A percentile compares a stretch with the other conserved stretches of the same genome.
These are phyloP conservation scores for Incumbomyces delicatus DNA, from an alignment of 2,329 filamentous ascomycete genomes.

Conservation along the genomic window DNA sequence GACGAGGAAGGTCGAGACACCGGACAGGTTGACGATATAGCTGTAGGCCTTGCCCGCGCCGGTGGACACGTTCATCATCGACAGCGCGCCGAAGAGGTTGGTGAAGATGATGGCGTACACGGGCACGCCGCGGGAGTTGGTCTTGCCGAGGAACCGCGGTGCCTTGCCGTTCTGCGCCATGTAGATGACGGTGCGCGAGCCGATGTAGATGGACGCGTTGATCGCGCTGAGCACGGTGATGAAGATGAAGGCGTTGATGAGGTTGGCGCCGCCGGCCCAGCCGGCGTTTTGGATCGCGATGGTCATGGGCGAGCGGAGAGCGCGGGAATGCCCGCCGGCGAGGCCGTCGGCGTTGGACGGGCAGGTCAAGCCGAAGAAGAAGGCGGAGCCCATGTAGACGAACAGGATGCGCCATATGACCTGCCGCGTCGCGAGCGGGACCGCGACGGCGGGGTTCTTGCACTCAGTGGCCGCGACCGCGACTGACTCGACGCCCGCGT, in stretches of 20 bases:
- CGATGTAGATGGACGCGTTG: conserved; percentile 68
- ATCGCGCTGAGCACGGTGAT: conserved; percentile 62
- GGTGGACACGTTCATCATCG: conserved; percentile 15
- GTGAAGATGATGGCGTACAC: conserved; percentile 15
- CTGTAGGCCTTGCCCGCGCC: conserved; percentile 14
- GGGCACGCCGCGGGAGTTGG: conserved; percentile 41
- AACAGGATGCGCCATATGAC: conserved; percentile 38
- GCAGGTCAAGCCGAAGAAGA: conserved; percentile 67
- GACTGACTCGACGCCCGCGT: conserved; percentile 29
- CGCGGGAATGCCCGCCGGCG: conserved; percentile 51
- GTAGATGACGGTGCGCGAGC: conserved; percentile 59
- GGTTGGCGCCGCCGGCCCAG: conserved; percentile 61
- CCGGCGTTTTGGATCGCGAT: conserved; percentile 65
- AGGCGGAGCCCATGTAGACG: conserved; percentile 59
- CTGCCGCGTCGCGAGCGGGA: conserved; percentile 34
- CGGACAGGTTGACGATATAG: conserved; percentile 16
- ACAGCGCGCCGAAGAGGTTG: conserved; percentile 14
- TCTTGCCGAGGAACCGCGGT: conserved; percentile 58
- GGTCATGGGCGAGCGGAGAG: conserved; percentile 63
- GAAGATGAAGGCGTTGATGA: conserved; percentile 70
- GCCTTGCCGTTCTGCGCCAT: conserved; percentile 67
- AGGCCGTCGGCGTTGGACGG: conserved; percentile 58
- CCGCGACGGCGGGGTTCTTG: conserved; percentile 40
- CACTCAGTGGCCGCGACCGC: conserved; percentile 34
- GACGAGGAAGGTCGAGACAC: conserved; percentile 14